These are phyloP conservation scores for Cutaneotrichosporon sp. DNA, from an alignment of 1,284 basidiomycete genomes.

Conservation along the genomic window DNA sequence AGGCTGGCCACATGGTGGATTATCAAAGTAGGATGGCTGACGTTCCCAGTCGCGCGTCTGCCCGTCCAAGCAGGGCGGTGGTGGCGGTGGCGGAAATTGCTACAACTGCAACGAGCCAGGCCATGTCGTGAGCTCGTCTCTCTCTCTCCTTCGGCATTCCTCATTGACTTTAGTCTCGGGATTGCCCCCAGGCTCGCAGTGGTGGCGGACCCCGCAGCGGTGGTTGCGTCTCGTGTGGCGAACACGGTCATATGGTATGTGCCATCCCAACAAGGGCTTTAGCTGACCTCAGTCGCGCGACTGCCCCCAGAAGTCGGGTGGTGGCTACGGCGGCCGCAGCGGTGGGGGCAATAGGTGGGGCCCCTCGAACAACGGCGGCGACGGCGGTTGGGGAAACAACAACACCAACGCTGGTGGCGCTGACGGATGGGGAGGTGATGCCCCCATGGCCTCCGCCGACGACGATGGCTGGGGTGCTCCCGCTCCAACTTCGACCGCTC, in stretches of 20 bases:
- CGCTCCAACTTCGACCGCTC: neutral
- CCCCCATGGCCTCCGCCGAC: neutral
- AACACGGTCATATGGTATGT: slow-evolving; percentile 11
- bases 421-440: slow-evolving; percentile 1
- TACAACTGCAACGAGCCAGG: slow-evolving; percentile 29
- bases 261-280: neutral
- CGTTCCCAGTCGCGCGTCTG: slow-evolving; percentile 9
- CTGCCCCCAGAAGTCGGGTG: slow-evolving; percentile 17
- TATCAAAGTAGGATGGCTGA: neutral
- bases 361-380: neutral
- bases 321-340: slow-evolving; percentile 9
- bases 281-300: slow-evolving; percentile 22
- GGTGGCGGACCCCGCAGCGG: slow-evolving; percentile 14
- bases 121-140: slow-evolving; percentile 16
- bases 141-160: neutral
- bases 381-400: slow-evolving; percentile 2
- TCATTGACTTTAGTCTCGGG: slow-evolving; percentile 16
- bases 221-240: slow-evolving; percentile 19
- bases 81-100: slow-evolving; percentile 22
- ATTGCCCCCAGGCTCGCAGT: slow-evolving; percentile 17
- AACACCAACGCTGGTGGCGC: slow-evolving; percentile 5
- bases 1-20: slow-evolving; percentile 25
- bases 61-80: neutral
- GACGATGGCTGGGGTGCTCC: slow-evolving; percentile 9
- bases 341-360: neutral